Percentiles rank a stretch among this genome's conserved stretches.
phyloP scores from a whole-genome alignment of 495 filamentous ascomycete genomes.

The Cetradonia linearis region DNA sequence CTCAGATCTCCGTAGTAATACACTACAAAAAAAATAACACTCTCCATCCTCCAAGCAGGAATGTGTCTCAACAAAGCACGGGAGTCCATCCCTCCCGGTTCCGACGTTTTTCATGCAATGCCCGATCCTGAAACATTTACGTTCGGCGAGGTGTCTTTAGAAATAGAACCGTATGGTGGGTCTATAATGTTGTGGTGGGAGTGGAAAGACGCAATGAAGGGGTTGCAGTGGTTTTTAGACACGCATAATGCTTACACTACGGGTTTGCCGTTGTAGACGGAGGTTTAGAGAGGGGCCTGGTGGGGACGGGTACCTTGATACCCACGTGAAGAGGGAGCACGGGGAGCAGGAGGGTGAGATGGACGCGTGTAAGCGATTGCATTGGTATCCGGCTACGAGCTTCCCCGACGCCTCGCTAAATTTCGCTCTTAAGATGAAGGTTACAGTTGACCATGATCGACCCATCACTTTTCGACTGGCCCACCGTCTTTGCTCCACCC shows the following conservation, averaged over 20 bases:
- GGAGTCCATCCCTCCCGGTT: neutral
- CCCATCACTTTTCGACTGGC: constrained; percentile 28
- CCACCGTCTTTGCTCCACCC: constrained; percentile 70
- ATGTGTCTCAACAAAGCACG: neutral
- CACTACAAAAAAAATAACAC: neutral
- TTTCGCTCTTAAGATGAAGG: neutral
- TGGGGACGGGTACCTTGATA: neutral
- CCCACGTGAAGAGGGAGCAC: neutral
- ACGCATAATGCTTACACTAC: neutral
- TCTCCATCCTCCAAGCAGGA: neutral
- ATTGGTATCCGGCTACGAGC: neutral
- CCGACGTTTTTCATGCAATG: neutral
- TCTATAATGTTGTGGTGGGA: neutral
- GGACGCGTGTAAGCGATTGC: neutral
- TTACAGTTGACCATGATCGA: neutral
- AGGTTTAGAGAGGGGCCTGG: no score
- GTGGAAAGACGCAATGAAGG: neutral
- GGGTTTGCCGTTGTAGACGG: neutral
- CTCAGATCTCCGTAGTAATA: neutral
- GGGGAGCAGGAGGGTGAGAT: neutral
- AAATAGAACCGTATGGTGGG: neutral
- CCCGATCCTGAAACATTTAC: neutral
- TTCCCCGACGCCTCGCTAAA: neutral
- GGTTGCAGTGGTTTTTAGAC: neutral
- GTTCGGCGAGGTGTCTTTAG: neutral